These are phyloP conservation scores for Pluteus cervinus DNA, from an alignment of 768 basidiomycete species.

Conservation along the genomic window DNA sequence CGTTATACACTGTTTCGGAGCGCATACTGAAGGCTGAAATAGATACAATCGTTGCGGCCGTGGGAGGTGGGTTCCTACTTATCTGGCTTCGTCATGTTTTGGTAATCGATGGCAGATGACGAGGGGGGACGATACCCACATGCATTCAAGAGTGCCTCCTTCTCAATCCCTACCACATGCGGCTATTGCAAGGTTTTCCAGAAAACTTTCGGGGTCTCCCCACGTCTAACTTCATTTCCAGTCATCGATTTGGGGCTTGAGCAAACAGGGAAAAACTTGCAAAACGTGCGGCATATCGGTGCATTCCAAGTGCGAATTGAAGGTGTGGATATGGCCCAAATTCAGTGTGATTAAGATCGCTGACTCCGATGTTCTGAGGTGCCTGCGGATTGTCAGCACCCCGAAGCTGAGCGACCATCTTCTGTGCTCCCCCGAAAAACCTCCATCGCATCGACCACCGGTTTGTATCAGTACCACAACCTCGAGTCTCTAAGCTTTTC, in stretches of 20 bases:
- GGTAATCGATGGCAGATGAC: constrained; percentile 45
- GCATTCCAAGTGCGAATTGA: constrained; percentile 81
- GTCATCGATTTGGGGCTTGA: constrained; percentile 84
- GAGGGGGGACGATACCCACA: constrained; percentile 68
- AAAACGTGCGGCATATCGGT: constrained; percentile 72
- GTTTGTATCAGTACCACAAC: no score
- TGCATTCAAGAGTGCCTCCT: constrained; percentile 78
- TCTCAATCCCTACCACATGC: constrained; percentile 81
- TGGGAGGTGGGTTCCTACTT: constrained; percentile 47
- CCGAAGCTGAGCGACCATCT: constrained; percentile 20
- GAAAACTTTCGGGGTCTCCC: no score
- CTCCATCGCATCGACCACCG: constrained; percentile 17
- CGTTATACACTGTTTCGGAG: constrained; percentile 48
- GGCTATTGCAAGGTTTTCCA: constrained; percentile 74
- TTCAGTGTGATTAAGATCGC: not conserved
- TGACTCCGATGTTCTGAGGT: constrained; percentile 44
- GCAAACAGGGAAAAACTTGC: constrained; percentile 85
- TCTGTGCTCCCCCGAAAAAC: constrained; percentile 18
- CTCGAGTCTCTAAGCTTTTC: no score
- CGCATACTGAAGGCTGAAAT: constrained; percentile 59
- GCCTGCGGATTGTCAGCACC: constrained; percentile 60
- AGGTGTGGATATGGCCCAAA: constrained; percentile 36
- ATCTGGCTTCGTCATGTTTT: constrained; percentile 6
- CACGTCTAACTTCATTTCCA: constrained; percentile 24
- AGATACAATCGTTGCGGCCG: constrained; percentile 47